Percentiles rank a stretch among this genome's conserved stretches.
Conservation (phyloP, 257 asterid genomes). For the Petunia axillaris region DNA sequence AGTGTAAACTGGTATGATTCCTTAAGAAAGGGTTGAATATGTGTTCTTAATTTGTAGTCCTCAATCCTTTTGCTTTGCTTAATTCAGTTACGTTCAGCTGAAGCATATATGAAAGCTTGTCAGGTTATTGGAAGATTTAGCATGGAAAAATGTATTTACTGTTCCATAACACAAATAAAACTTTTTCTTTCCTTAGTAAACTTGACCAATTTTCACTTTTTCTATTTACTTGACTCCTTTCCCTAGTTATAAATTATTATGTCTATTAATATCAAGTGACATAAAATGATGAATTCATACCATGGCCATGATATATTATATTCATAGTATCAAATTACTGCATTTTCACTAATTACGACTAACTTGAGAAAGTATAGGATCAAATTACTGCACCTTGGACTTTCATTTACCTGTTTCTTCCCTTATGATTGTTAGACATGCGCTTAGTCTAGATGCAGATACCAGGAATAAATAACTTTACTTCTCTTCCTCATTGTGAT, state of each 20-base stretch:
- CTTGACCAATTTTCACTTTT: not conserved
- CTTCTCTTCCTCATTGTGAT: not conserved
- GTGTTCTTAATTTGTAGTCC: no score
- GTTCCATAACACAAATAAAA: not conserved
- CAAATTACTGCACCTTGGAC: not conserved
- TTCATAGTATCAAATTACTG: not conserved
- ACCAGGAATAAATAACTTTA: not conserved
- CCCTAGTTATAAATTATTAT: not conserved
- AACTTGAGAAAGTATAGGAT: not conserved
- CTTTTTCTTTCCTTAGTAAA: not conserved
- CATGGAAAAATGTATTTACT: not conserved
- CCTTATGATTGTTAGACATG: not conserved
- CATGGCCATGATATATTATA: not conserved
- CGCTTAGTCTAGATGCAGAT: not conserved
- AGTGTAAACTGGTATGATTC: no score
- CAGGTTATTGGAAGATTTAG: not conserved
- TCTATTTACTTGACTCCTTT: not conserved
- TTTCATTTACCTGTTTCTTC: not conserved
- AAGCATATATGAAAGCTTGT: not conserved
- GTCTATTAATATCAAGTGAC: not conserved
- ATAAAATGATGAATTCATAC: not conserved
- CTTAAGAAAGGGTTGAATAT: no score
- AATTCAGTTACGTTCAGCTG: not conserved
- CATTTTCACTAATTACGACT: not conserved
- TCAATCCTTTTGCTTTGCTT: no score